Conservation (phyloP, 1,139 yeast genomes). For the Blastobotrys serpentis region DNA sequence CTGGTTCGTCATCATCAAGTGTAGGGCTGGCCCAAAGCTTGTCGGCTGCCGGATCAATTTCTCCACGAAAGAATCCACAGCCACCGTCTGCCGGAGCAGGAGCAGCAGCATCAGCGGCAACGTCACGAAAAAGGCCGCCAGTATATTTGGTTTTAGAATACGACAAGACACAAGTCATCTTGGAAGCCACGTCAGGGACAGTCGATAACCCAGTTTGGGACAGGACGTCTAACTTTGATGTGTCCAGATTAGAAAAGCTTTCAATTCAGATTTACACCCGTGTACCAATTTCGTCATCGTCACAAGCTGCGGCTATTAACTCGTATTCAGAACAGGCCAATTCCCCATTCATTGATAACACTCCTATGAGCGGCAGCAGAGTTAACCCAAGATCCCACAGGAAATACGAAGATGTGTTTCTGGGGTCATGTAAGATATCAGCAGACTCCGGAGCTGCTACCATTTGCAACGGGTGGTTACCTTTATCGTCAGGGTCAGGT, state of each 20-base stretch:
- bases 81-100: constrained; percentile 18
- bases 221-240: constrained; percentile 88
- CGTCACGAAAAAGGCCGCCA: constrained; percentile 31
- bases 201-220: constrained; percentile 70
- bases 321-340: constrained; percentile 6
- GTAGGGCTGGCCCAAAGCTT: constrained; percentile 9
- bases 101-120: constrained; percentile 17
- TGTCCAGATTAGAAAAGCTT: constrained; percentile 60
- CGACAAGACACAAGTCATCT: constrained; percentile 68
- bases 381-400: background rate
- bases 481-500: constrained; percentile 42
- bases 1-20: background rate
- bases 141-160: constrained; percentile 45
- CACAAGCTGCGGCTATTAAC: constrained; percentile 9
- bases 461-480: constrained; percentile 33
- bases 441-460: constrained; percentile 25
- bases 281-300: constrained; percentile 47
- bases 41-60: constrained; percentile 4
- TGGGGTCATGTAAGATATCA: constrained; percentile 38
- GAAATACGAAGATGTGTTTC: constrained; percentile 40
- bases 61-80: constrained; percentile 14
- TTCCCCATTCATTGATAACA: constrained; percentile 11
- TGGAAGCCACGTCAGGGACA: constrained; percentile 76
- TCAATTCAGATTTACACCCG: constrained; percentile 74
- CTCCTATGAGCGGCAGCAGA: constrained; percentile 13